phyloP scores from a whole-genome alignment of 1,139 yeast genomes.

The Zygotorulaspora mrakii region DNA sequence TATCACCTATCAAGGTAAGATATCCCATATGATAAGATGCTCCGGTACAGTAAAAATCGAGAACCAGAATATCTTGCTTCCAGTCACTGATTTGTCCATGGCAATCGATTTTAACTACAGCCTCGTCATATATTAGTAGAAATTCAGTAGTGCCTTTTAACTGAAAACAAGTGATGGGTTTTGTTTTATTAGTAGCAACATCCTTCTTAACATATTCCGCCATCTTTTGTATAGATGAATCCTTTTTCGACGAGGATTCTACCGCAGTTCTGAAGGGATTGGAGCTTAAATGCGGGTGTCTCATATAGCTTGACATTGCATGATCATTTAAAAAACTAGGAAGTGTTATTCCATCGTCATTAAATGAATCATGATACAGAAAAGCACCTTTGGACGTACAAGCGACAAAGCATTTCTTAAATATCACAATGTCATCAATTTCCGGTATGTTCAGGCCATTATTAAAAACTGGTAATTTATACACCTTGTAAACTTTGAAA shows the following conservation, averaged over 20 bases:
- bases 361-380: slow-evolving; percentile 51
- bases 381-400: slow-evolving; percentile 70
- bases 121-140: slow-evolving; percentile 65
- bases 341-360: slow-evolving; percentile 52
- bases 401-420: slow-evolving; percentile 60
- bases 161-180: slow-evolving; percentile 64
- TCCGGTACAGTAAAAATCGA: slow-evolving; percentile 58
- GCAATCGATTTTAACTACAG: slow-evolving; percentile 67
- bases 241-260: slow-evolving; percentile 36
- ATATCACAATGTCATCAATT: slow-evolving; percentile 53
- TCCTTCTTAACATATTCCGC: slow-evolving; percentile 34
- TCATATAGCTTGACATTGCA: slow-evolving; percentile 23
- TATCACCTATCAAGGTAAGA: slow-evolving; percentile 61
- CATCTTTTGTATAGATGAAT: slow-evolving; percentile 38
- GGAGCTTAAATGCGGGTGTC: slow-evolving; percentile 33
- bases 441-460: slow-evolving; percentile 51
- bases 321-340: slow-evolving; percentile 42
- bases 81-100: slow-evolving; percentile 59
- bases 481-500: slow-evolving; percentile 51
- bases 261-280: slow-evolving; percentile 33
- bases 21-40: slow-evolving; percentile 57
- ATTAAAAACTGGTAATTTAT: slow-evolving; percentile 28
- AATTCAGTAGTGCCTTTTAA: slow-evolving; percentile 49
- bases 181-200: slow-evolving; percentile 34
- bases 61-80: slow-evolving; percentile 49